A percentile compares a stretch with the other conserved stretches of the same genome.
These are phyloP conservation scores for Auxenochlorella pyrenoidosa DNA, from an alignment of 139 green algal species.

Conservation along the genomic window DNA sequence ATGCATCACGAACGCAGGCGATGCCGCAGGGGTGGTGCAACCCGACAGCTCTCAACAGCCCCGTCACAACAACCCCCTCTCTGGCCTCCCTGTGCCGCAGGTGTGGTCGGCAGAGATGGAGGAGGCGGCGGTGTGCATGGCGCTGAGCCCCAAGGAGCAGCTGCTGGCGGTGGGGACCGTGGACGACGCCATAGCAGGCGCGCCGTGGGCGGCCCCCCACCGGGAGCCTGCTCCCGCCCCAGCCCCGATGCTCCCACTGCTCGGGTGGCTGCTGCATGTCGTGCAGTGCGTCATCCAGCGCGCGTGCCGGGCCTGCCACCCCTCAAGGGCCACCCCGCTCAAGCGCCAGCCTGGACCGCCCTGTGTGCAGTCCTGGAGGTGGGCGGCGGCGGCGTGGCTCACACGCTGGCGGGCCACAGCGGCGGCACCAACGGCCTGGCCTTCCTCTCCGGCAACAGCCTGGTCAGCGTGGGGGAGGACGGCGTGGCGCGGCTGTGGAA, in stretches of 20 bases:
- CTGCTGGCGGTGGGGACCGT: conserved; percentile 31
- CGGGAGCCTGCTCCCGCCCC: too few relatives aligned
- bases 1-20: too few relatives aligned
- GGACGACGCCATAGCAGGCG: conserved; percentile 14
- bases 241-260: too few relatives aligned
- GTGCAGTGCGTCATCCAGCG: too few relatives aligned
- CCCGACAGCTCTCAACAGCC: background rate
- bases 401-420: conserved; percentile 23
- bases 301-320: too few relatives aligned
- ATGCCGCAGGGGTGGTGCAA: too few relatives aligned
- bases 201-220: too few relatives aligned
- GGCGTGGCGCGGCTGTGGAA: conserved; percentile 34
- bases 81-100: background rate
- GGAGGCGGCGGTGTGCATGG: conserved; percentile 10
- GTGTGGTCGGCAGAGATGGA: conserved; percentile 27
- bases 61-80: background rate
- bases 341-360: background rate
- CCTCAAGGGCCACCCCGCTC: background rate
- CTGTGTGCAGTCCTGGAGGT: conserved; percentile 14
- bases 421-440: conserved; percentile 39
- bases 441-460: conserved; percentile 32
- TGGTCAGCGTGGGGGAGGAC: conserved; percentile 41
- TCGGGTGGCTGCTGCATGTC: background rate
- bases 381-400: conserved; percentile 11
- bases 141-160: conserved; percentile 32